A percentile compares a stretch with the other conserved stretches of the same genome.
Conservation (phyloP, 1,139 yeast species). For the Hyphopichia buzzinii region DNA sequence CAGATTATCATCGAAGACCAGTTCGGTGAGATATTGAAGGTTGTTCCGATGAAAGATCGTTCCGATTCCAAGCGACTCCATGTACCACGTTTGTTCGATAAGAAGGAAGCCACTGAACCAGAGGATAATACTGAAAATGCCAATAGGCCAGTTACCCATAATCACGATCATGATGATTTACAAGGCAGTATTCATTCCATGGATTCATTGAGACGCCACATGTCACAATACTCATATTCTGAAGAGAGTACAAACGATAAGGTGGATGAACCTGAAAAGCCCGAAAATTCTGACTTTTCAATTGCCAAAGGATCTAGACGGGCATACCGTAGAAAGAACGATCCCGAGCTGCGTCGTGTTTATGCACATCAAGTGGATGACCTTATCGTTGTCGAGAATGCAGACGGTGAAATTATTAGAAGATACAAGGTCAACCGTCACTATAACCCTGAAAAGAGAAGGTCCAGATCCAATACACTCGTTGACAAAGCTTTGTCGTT, state of each 20-base stretch:
- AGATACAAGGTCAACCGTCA: conserved; percentile 73
- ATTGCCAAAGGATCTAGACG: conserved; percentile 14
- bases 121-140: not conserved
- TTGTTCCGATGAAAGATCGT: conserved; percentile 19
- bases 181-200: conserved; percentile 40
- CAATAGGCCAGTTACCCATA: not conserved
- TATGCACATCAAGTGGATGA: conserved; percentile 58
- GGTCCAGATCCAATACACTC: conserved; percentile 33
- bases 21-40: conserved; percentile 72
- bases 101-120: too few species aligned
- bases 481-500: conserved; percentile 47
- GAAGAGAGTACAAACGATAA: conserved; percentile 11
- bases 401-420: conserved; percentile 87
- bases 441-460: conserved; percentile 10
- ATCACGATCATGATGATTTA: conserved; percentile 11
- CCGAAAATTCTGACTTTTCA: conserved; percentile 9
- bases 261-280: conserved; percentile 14
- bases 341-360: conserved; percentile 33
- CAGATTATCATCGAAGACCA: conserved; percentile 74
- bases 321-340: conserved; percentile 29
- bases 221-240: conserved; percentile 30
- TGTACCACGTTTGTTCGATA: too few species aligned
- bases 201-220: conserved; percentile 36
- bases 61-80: not conserved
- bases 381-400: conserved; percentile 79